phyloP scores from a whole-genome alignment of 73 alveolate genomes.

The Paraurostyla sp. region DNA sequence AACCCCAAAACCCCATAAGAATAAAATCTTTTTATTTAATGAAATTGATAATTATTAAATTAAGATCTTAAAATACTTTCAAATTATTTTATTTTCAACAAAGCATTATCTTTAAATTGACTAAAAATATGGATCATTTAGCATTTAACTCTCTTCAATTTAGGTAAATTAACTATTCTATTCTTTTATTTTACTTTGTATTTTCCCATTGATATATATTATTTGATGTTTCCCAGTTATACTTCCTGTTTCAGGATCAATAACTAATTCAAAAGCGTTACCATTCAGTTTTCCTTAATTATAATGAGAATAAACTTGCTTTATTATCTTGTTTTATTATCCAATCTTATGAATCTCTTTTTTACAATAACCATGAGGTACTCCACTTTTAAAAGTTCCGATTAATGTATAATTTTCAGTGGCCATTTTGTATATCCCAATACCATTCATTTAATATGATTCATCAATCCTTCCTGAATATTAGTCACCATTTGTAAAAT shows the following conservation, averaged over 20 bases:
- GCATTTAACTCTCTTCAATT: no score
- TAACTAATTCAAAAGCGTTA: background rate
- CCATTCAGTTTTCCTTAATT: slow-evolving; percentile 17
- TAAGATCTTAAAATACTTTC: no score
- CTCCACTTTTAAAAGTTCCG: slow-evolving; percentile 2
- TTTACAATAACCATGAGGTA: slow-evolving; percentile 18
- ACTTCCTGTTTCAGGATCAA: background rate
- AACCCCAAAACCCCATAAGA: no score
- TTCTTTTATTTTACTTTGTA: no score
- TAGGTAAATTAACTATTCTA: no score
- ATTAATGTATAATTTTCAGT: background rate
- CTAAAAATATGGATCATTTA: no score
- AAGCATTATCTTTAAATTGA: no score
- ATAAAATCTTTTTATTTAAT: no score
- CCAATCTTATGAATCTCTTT: background rate
- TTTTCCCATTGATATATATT: background rate
- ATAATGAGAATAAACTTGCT: background rate
- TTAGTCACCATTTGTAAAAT: background rate
- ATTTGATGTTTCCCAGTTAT: background rate
- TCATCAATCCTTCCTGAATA: background rate
- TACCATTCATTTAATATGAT: background rate
- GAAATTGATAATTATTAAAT: no score
- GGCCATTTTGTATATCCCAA: background rate
- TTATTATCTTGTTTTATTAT: background rate
- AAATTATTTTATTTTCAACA: no score